phyloP scores from a whole-genome alignment of 768 basidiomycete genomes.

The Trametes coccinea region DNA sequence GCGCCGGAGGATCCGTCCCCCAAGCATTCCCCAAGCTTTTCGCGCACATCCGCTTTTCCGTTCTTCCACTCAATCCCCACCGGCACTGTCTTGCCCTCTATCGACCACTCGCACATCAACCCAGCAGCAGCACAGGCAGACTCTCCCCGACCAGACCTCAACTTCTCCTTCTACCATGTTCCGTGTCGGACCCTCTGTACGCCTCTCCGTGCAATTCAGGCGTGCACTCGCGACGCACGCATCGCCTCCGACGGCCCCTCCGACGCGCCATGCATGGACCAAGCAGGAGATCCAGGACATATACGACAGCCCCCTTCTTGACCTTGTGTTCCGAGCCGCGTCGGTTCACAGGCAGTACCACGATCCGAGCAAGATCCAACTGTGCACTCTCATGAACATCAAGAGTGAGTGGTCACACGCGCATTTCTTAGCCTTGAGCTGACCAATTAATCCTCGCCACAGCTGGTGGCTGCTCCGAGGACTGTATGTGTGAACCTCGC shows the following conservation, averaged over 20 bases:
- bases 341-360: constrained; percentile 83
- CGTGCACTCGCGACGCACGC: constrained; percentile 69
- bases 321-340: constrained; percentile 86
- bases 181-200: constrained; percentile 30
- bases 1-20: background rate
- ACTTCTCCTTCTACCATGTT: constrained; percentile 37
- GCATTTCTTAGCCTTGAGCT: constrained; percentile 19
- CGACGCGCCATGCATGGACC: constrained; percentile 67
- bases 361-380: constrained; percentile 87
- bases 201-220: constrained; percentile 29
- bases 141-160: background rate
- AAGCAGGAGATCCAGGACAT: constrained; percentile 81
- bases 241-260: constrained; percentile 26
- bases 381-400: constrained; percentile 98
- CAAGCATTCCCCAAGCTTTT: constrained; percentile 16
- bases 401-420: constrained; percentile 70
- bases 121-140: background rate
- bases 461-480: constrained; percentile 96
- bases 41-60: constrained; percentile 6
- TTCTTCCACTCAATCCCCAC: constrained; percentile 27
- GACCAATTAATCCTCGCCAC: constrained; percentile 8
- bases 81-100: background rate
- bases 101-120: background rate
- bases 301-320: constrained; percentile 83
- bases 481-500: constrained; percentile 62